A percentile compares a stretch with the other conserved stretches of the same genome.
These are phyloP conservation scores for Pholiota molesta DNA, from an alignment of 768 basidiomycete species.

Conservation along the genomic window DNA sequence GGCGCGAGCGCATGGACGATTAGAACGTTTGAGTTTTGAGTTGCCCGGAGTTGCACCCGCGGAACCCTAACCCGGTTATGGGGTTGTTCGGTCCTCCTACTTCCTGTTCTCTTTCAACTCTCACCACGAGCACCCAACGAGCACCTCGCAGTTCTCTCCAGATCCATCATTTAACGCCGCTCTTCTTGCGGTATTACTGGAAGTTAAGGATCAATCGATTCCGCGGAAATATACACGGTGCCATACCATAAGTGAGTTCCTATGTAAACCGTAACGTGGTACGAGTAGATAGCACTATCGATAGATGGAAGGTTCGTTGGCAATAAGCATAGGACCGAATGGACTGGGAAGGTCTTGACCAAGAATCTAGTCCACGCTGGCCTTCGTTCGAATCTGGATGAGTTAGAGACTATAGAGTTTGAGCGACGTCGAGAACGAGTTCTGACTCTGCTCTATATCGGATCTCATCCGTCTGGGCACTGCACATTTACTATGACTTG, in stretches of 20 bases:
- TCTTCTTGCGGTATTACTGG: not conserved
- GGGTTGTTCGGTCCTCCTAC: not conserved
- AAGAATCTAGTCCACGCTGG: not conserved
- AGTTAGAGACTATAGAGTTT: not conserved
- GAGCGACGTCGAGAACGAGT: conserved; percentile 7
- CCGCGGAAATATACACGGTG: conserved; percentile 1
- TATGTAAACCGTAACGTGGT: not conserved
- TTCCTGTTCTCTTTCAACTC: not conserved
- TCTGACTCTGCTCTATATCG: conserved; percentile 2
- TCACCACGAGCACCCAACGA: not conserved
- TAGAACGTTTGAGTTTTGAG: not conserved
- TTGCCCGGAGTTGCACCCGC: not conserved
- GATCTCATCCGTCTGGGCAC: conserved; percentile 18
- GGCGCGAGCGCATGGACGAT: not conserved
- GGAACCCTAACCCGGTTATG: not conserved
- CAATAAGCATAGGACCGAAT: not conserved
- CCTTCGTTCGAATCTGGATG: not conserved
- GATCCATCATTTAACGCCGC: not conserved
- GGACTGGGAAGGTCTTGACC: not conserved
- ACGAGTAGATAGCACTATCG: conserved; percentile 14
- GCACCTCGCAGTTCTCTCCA: not conserved
- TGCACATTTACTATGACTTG: not conserved
- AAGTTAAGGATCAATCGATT: not conserved
- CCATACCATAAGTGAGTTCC: not conserved
- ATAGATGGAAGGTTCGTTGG: not conserved